A percentile compares a stretch with the other conserved stretches of the same genome.
Evolutionary conservation across 371 early-diverging fungal species (phyloP).

Genomic region (Mucor racemosus): DNA sequence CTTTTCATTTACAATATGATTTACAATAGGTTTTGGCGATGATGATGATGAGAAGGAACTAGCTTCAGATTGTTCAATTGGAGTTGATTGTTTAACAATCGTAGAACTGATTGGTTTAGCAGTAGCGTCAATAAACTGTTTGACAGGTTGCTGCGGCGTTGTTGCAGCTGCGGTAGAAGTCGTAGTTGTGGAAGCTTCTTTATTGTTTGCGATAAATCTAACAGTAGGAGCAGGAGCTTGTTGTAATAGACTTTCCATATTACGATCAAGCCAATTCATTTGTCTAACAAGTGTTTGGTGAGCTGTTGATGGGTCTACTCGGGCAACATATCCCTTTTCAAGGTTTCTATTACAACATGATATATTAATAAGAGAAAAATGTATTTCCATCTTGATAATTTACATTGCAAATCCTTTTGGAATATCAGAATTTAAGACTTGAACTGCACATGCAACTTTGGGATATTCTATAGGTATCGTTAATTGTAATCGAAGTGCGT

Average conservation of each 20-base stretch:
- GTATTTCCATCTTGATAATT: neutral
- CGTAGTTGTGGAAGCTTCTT: too few species aligned
- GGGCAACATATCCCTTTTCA: conserved; percentile 22
- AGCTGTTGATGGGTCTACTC: conserved; percentile 2
- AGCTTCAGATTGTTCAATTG: neutral
- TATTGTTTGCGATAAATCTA: conserved; percentile 47
- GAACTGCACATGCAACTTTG: conserved; percentile 36
- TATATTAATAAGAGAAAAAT: neutral
- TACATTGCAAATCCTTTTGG: conserved; percentile 67
- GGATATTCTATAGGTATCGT: conserved; percentile 58
- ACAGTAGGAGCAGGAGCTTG: conserved; percentile 62
- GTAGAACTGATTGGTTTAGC: conserved; percentile 3
- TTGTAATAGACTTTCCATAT: conserved; percentile 59
- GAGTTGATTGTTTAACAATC: neutral
- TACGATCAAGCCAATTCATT: conserved; percentile 63
- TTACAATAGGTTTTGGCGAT: conserved; percentile 5
- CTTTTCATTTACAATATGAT: neutral
- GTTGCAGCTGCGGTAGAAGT: conserved; percentile 8
- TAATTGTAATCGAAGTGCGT: conserved; percentile 57
- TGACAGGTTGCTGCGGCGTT: conserved; percentile 11
- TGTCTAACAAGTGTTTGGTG: conserved; percentile 55
- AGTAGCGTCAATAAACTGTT: conserved; percentile 10
- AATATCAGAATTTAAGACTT: conserved; percentile 67
- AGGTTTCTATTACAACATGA: conserved; percentile 17
- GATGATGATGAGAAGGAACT: conserved; percentile 4